phyloP scores from a whole-genome alignment of 2,329 filamentous ascomycete species.

The Alternaria infectoria region DNA sequence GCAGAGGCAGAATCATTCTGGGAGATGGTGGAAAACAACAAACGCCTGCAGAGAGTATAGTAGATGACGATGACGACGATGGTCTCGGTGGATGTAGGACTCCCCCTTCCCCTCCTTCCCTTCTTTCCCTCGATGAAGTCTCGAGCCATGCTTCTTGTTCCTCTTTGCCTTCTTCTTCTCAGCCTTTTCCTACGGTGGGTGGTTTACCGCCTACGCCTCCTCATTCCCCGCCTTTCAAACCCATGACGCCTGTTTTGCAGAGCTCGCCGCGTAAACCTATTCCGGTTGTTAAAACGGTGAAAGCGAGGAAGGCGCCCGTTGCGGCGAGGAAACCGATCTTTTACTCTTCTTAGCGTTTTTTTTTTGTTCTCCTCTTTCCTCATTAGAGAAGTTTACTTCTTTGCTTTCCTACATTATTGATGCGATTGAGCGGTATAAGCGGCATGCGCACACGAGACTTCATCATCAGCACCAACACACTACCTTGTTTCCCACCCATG shows the following conservation, averaged over 20 bases:
- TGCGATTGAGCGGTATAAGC: not conserved
- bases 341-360: constrained; percentile 20
- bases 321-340: constrained; percentile 28
- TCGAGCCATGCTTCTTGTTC: constrained; percentile 15
- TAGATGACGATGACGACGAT: constrained; percentile 79
- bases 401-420: not conserved
- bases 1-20: constrained; percentile 74
- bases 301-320: constrained; percentile 24
- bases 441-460: constrained; percentile 2
- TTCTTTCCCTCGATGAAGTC: constrained; percentile 27
- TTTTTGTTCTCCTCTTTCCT: too few relatives aligned
- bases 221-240: constrained; percentile 44
- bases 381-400: not conserved
- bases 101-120: constrained; percentile 41
- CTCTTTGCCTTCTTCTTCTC: constrained; percentile 11
- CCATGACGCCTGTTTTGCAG: constrained; percentile 39
- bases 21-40: constrained; percentile 60
- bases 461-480: not conserved
- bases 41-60: constrained; percentile 70
- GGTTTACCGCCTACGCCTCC: constrained; percentile 40
- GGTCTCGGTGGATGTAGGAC: constrained; percentile 84
- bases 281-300: constrained; percentile 28
- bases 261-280: constrained; percentile 31
- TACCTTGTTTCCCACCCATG: not conserved
- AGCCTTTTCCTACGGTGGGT: not conserved